phyloP scores from a whole-genome alignment of 257 asterid genomes.

The Coffea eugenioides region DNA sequence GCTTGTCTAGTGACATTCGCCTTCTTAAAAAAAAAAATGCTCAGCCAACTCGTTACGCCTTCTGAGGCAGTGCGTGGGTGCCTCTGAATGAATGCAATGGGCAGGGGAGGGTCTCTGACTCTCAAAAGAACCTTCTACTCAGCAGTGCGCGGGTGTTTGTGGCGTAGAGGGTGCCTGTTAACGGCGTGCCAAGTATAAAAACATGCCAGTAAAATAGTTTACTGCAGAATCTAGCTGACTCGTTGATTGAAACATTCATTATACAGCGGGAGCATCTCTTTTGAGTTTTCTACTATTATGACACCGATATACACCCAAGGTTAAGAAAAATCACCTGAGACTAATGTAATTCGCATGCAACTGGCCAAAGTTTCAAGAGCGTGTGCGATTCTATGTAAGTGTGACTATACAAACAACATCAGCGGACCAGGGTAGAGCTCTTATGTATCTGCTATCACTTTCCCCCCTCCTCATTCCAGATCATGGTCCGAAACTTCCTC shows the following conservation, averaged over 20 bases:
- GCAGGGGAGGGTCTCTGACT: no score
- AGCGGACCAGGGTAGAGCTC: slow-evolving; percentile 18
- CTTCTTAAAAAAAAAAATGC: no score
- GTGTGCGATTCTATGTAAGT: neutral
- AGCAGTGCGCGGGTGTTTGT: no score
- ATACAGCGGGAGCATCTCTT: neutral
- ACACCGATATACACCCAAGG: neutral
- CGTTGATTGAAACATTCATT: neutral
- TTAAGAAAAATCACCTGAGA: neutral
- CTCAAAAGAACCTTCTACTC: slow-evolving; percentile 8
- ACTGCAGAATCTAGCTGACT: neutral
- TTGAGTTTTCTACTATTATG: neutral
- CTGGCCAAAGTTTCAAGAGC: neutral
- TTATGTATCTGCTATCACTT: neutral
- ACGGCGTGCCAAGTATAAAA: no score
- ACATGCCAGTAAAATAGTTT: neutral
- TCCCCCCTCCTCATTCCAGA: slow-evolving; percentile 36
- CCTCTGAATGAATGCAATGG: no score
- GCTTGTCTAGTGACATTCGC: no score
- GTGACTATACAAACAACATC: slow-evolving; percentile 35
- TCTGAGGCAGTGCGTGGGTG: no score
- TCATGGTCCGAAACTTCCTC: slow-evolving; percentile 61
- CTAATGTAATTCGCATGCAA: neutral
- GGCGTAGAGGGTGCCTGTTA: no score
- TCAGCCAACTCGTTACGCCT: no score